Conservation (phyloP, 805 yeast genomes). For the Starmerella riodocensis region DNA sequence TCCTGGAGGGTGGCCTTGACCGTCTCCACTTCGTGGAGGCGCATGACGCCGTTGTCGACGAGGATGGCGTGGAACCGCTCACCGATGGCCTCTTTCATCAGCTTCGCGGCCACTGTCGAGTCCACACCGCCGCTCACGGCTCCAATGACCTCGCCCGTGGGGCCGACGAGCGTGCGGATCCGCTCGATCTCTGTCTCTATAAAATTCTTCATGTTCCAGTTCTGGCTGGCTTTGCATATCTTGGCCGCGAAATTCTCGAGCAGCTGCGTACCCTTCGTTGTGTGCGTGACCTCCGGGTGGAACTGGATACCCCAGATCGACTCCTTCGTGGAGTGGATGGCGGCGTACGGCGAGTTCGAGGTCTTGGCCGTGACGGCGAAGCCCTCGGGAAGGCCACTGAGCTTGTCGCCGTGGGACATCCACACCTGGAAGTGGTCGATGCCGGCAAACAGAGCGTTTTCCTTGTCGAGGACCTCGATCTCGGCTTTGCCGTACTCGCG, state of each 20-base stretch:
- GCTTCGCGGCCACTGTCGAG: conserved; percentile 96
- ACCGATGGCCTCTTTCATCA: conserved; percentile 97
- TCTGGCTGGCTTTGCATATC: conserved; percentile 73
- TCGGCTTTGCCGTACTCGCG: conserved; percentile 97
- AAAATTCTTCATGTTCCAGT: conserved; percentile 98
- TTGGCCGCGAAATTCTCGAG: conserved; percentile 85
- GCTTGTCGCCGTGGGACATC: conserved; percentile 99
- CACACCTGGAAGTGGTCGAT: conserved; percentile 93
- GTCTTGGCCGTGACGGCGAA: conserved; percentile 82
- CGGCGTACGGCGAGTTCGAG: conserved; percentile 91
- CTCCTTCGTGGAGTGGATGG: conserved; percentile 63
- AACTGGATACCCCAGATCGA: conserved; percentile 89
- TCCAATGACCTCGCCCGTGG: conserved; percentile 96
- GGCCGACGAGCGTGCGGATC: conserved; percentile 84
- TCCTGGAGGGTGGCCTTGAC: conserved; percentile 83
- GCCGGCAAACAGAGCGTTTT: conserved; percentile 66
- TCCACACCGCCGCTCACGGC: conserved; percentile 99
- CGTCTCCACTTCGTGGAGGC: conserved; percentile 78
- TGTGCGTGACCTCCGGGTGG: conserved; percentile 98
- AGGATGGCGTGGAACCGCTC: conserved; percentile 96
- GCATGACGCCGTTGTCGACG: conserved; percentile 96
- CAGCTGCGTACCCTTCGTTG: conserved; percentile 75
- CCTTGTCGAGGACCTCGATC: conserved; percentile 54
- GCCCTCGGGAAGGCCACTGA: conserved; percentile 77
- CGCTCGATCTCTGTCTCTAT: conserved; percentile 92